phyloP scores from a whole-genome alignment of 2,329 filamentous ascomycete genomes.

The Fusarium fracticaudum region DNA sequence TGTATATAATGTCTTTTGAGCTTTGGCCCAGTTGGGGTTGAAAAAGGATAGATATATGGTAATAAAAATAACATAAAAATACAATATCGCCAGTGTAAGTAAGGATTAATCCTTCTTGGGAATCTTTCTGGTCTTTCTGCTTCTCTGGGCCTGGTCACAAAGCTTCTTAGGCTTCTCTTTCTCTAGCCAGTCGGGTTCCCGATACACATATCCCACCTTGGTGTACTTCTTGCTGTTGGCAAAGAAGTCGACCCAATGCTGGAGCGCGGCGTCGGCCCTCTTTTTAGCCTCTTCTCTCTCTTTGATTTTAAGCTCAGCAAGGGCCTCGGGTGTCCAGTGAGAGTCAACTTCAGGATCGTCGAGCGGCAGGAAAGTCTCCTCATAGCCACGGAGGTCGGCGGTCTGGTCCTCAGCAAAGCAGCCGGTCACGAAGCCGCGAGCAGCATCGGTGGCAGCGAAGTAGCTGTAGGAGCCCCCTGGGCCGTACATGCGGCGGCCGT shows the following conservation, averaged over 20 bases:
- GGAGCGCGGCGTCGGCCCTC: conserved; percentile 73
- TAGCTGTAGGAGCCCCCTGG: conserved; percentile 87
- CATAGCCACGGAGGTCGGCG: conserved; percentile 85
- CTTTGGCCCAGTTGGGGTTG: not conserved
- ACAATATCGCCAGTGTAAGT: not conserved
- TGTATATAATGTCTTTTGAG: not conserved
- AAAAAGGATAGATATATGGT: not conserved
- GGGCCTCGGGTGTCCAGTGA: conserved; percentile 63
- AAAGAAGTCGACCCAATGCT: conserved; percentile 89
- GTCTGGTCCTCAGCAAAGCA: conserved; percentile 90
- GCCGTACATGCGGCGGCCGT: conserved; percentile 75
- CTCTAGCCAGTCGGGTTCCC: conserved; percentile 69
- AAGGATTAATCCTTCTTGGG: conserved; percentile 19
- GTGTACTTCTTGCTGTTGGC: conserved; percentile 81
- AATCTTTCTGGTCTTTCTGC: conserved; percentile 60
- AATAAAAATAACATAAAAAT: not conserved
- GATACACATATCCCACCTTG: conserved; percentile 78
- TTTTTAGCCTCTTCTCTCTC: conserved; percentile 73
- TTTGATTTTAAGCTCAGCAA: conserved; percentile 63
- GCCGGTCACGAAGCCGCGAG: conserved; percentile 88
- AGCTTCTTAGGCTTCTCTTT: conserved; percentile 69
- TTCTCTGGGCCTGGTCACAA: conserved; percentile 75
- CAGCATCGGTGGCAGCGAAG: conserved; percentile 88
- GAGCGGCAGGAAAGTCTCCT: conserved; percentile 81
- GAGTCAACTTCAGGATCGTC: conserved; percentile 71